Evolutionary conservation across 129 eudicot species (phyloP), one percentile per base, ranked within the genome.

Genomic region (Flaveria brownii): DNA sequence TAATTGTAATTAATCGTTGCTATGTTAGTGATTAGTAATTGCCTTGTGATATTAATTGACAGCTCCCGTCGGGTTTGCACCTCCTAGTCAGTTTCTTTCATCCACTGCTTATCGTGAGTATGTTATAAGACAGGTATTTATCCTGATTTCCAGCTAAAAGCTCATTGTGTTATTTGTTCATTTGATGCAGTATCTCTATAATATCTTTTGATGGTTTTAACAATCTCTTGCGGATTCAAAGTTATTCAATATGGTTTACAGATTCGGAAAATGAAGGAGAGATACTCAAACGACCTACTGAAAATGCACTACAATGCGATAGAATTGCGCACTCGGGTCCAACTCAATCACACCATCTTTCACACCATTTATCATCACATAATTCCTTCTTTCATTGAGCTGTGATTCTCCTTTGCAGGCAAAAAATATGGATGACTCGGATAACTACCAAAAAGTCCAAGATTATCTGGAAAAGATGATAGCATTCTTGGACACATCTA

Each of bases 81-180:
- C 25, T 46, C 76, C 84, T 43, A 4, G 16, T 12, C 43, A 67
- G 20, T 68, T 80, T 47, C 15, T 30, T 57, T 45, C 64, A 56
- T 5, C 30, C 9, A 42, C 9, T 67, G 69, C 60, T 5, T 80
- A 69, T 74, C 61, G 55, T 4, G 56, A 68, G n/a, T 80, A 67
- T 39, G 79, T 72, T 20, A 20, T 80, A 26, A 28, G 80, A 74
- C 80, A 80, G 84, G 84, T 80, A 80, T 13, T 65, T 52, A 25
- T 11, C 26, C 39, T 13, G n/a, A 9, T 54, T 68, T 52, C 18
- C 71, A 49, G 23, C 54, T 76, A 39, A 36, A 50, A 50, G 15
- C 3, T 65, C 41, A 30, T 76, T 14, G 42, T 61, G 41, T 13
- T 61, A 61, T 63, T 61, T 63, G 69, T 30, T 28, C 46, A 13